Evolutionary conservation across 805 yeast genomes (phyloP).

Genomic region (Grigorovia yakushimaensis): DNA sequence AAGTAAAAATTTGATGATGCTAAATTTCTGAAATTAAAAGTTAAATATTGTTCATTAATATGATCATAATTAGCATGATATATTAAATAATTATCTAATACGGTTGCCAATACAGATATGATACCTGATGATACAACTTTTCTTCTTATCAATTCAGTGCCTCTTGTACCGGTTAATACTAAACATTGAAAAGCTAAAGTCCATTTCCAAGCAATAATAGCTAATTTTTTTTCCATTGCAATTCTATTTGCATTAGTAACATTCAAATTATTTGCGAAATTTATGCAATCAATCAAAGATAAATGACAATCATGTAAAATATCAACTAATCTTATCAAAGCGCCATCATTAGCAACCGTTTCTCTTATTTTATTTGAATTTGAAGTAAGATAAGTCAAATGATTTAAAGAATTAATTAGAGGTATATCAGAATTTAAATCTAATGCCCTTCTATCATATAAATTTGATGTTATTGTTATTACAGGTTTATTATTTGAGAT

Average conservation of each 20-base stretch:
- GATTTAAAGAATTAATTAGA: constrained; percentile 82
- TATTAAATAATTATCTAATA: constrained; percentile 72
- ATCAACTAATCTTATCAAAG: constrained; percentile 76
- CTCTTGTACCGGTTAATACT: constrained; percentile 85
- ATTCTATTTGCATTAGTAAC: constrained; percentile 17
- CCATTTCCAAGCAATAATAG: constrained; percentile 94
- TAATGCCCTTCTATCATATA: constrained; percentile 85
- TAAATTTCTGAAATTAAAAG: constrained; percentile 12
- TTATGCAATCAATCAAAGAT: constrained; percentile 14
- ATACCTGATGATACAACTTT: constrained; percentile 88
- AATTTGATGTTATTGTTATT: constrained; percentile 78
- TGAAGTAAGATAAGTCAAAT: constrained; percentile 76
- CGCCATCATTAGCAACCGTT: constrained; percentile 82
- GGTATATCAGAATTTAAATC: constrained; percentile 88
- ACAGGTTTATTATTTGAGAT: constrained; percentile 78
- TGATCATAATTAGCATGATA: constrained; percentile 30
- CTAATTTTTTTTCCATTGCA: constrained; percentile 28
- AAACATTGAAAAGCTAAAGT: constrained; percentile 87
- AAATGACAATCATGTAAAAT: constrained; percentile 73
- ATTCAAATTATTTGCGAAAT: constrained; percentile 10
- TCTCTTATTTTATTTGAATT: constrained; percentile 85
- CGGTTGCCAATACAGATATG: constrained; percentile 83
- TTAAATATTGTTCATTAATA: constrained; percentile 10
- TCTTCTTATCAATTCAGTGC: constrained; percentile 75
- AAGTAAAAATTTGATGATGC: constrained; percentile 11